These are phyloP conservation scores for Pseudonectria buxi DNA, from an alignment of 2,329 filamentous ascomycete genomes.

Conservation along the genomic window DNA sequence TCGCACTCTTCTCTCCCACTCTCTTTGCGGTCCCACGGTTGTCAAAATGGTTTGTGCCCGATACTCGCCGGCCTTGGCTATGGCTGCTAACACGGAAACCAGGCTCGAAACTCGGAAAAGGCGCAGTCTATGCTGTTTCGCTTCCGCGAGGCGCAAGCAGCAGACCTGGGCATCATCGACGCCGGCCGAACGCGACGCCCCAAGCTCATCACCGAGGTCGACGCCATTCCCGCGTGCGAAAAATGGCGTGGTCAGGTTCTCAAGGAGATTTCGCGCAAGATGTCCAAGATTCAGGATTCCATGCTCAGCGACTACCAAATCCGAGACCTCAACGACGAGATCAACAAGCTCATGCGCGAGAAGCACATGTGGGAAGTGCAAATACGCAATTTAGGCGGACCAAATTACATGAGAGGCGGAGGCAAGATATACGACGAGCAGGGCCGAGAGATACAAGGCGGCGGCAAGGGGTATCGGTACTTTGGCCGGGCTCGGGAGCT, in stretches of 20 bases:
- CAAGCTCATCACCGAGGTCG: constrained; percentile 82
- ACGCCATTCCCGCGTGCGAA: constrained; percentile 79
- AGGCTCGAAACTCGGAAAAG: constrained; percentile 97
- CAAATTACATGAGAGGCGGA: constrained; percentile 83
- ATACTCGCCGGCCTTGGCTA: rapidly evolving
- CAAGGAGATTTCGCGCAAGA: constrained; percentile 94
- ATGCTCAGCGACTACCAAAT: constrained; percentile 95
- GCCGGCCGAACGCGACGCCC: constrained; percentile 82
- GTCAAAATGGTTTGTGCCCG: constrained; percentile 21
- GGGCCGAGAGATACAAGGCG: constrained; percentile 62
- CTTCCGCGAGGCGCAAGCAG: constrained; percentile 95
- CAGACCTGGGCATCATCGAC: constrained; percentile 93
- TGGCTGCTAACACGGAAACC: constrained; percentile 5
- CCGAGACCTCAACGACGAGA: constrained; percentile 96
- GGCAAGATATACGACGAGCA: constrained; percentile 67
- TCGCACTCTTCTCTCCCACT: constrained; percentile 2
- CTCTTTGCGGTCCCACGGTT: constrained; percentile 5
- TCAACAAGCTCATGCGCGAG: constrained; percentile 98
- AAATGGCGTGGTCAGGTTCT: constrained; percentile 98
- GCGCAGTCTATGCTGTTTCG: constrained; percentile 99
- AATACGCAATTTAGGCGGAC: constrained; percentile 90
- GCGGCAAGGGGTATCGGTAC: constrained; percentile 88
- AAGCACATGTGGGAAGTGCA: constrained; percentile 99
- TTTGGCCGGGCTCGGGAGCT: constrained; percentile 86
- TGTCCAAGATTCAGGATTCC: constrained; percentile 88